A percentile compares a stretch with the other conserved stretches of the same genome.
These are phyloP conservation scores for Aspergillus funiculosus DNA, from an alignment of 495 filamentous ascomycete species.

Conservation along the genomic window DNA sequence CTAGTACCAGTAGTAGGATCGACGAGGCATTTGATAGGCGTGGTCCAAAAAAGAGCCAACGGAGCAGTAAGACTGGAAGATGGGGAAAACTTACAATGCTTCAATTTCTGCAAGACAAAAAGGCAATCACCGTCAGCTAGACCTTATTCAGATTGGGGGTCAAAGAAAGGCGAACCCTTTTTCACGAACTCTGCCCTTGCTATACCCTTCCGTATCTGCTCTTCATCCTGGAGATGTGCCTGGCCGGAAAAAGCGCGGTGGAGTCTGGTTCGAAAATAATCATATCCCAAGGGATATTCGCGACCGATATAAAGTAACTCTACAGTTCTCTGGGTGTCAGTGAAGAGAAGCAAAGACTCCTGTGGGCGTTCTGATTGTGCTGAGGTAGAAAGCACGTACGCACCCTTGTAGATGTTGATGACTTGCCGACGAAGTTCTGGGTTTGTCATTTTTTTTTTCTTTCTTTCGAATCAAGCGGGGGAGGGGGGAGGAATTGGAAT, in stretches of 20 bases:
- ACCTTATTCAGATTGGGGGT: too few species aligned
- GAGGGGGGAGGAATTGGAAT: neutral
- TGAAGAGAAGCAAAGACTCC: neutral
- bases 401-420: constrained; percentile 88
- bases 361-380: neutral
- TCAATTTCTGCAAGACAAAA: constrained; percentile 88
- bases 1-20: neutral
- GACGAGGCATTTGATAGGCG: neutral
- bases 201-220: constrained; percentile 68
- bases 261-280: constrained; percentile 73
- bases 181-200: constrained; percentile 79
- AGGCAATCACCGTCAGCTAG: too few species aligned
- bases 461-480: too few species aligned
- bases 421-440: constrained; percentile 68
- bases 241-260: constrained; percentile 81
- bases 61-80: too few species aligned
- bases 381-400: constrained; percentile 5
- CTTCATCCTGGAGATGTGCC: constrained; percentile 60
- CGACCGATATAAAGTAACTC: constrained; percentile 80
- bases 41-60: neutral
- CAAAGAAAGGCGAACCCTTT: constrained; percentile 60
- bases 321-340: constrained; percentile 23
- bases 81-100: constrained; percentile 68
- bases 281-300: constrained; percentile 81
- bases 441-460: constrained; percentile 38